Conservation (phyloP, 768 basidiomycete species). For the Leccinum subgranulosum region DNA sequence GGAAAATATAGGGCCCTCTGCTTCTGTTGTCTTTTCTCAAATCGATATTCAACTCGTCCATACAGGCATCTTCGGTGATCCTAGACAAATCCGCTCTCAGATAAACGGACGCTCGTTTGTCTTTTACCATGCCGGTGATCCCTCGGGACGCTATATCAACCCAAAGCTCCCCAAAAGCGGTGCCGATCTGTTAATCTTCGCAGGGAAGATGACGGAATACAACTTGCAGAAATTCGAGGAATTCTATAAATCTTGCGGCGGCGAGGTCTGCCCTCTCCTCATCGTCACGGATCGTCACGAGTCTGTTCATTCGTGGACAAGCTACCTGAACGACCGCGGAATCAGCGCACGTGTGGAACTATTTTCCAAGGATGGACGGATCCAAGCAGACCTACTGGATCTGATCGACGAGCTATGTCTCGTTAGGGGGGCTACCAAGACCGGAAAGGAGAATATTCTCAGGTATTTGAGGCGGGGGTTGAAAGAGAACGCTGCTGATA, state of each 20-base stretch:
- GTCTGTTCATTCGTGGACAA: constrained; percentile 11
- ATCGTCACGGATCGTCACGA: constrained; percentile 11
- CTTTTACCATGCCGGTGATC: constrained; percentile 19
- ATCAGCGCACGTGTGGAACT: constrained; percentile 14
- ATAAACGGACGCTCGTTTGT: constrained; percentile 24
- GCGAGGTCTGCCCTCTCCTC: constrained; percentile 26
- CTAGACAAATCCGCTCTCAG: constrained; percentile 15
- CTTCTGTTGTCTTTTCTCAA: constrained; percentile 20
- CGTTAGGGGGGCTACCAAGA: constrained; percentile 20
- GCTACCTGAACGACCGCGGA: constrained; percentile 6
- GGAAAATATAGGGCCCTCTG: constrained; percentile 18
- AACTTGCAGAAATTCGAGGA: constrained; percentile 9
- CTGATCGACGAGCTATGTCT: constrained; percentile 24
- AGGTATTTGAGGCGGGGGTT: constrained; percentile 12
- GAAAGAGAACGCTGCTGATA: constrained; percentile 7
- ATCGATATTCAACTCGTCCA: constrained; percentile 13
- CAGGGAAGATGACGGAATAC: constrained; percentile 6
- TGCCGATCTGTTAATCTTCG: constrained; percentile 26
- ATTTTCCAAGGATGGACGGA: background rate
- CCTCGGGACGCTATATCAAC: constrained; percentile 12
- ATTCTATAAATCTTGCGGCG: constrained; percentile 18
- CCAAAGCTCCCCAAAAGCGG: constrained; percentile 19
- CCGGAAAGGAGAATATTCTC: constrained; percentile 12
- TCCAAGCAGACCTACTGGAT: constrained; percentile 1
- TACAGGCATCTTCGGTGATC: constrained; percentile 14